Evolutionary conservation across 345 rosid species (phyloP).

Genomic region (Erucastrum elatum): DNA sequence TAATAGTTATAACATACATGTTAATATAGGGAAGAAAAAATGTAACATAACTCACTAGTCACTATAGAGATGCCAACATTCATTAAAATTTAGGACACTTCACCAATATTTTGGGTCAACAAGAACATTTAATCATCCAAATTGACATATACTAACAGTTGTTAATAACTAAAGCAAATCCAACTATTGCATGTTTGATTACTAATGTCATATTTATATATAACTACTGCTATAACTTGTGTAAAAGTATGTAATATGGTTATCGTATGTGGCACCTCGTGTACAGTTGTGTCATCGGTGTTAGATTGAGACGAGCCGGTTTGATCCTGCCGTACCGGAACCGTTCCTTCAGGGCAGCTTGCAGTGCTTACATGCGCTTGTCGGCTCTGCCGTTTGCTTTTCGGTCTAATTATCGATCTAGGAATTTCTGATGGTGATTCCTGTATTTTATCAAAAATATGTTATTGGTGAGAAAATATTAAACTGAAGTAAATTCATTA

Average conservation of each 20-base stretch:
- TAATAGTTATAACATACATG: no score
- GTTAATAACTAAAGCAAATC: no score
- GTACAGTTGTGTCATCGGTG: background rate
- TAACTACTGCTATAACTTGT: no score
- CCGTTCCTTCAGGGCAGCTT: background rate
- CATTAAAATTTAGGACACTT: no score
- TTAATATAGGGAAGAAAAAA: no score
- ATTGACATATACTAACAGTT: no score
- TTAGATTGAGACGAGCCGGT: background rate
- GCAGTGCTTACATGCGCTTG: slow-evolving; percentile 4
- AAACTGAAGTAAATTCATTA: background rate
- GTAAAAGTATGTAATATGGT: background rate
- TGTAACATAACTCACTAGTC: no score
- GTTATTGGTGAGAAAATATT: background rate
- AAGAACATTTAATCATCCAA: no score
- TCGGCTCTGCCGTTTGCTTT: background rate
- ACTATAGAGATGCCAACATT: no score
- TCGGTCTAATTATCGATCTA: background rate
- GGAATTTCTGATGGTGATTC: background rate
- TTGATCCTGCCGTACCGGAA: background rate
- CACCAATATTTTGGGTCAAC: no score
- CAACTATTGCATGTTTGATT: no score
- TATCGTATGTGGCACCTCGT: background rate
- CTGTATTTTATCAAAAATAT: background rate
- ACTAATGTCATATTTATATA: no score